Base-by-base conservation (phyloP, 2,329 filamentous ascomycete species). In the Fonsecaea nubica region DNA sequence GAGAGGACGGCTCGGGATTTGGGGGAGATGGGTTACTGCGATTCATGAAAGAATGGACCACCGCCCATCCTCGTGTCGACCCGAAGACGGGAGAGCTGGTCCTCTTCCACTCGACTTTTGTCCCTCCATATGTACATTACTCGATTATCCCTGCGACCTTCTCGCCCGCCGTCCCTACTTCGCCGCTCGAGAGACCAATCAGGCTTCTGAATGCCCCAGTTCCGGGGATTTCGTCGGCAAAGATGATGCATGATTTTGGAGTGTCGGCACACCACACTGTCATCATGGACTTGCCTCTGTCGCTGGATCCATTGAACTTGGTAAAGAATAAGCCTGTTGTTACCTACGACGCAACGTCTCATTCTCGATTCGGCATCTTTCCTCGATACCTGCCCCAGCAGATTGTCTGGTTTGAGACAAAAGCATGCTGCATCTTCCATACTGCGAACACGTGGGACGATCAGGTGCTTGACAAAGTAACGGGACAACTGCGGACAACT, bases 201-300 rank as follows among this genome's bases (percentile, higher is more conserved):
- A 76, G 72, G 58, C 71, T 80, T 56, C 77, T 90, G 63, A 86
- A 87, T 69, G 77, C 81, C 6, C 80, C 87, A 0, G 82, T 92
- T 0, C 84, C 87, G 0, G 88, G 89, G 0, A 81, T 91, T 32
- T 79, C 80, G 3, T 85, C 85, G 1, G 86, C 88, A 1, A 90
- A 89, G 74, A 89, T 92, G 84, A 92, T 92, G 88, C 90, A 92
- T 73, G 89, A 92, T 74, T 92, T 91, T 76, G 89, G 89, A 13
- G 89, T 89, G 1, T 90, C 89, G 1, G 81, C 78, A 4, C 76
- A 74, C 4, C 83, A 90, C 72, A 90, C 89, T 0, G 78, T 91
- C 42, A 90, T 92, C 63, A 83, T 92, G 77, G 89, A 92, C 72
- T 80, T 91, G 9, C 90, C 90, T 0, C 79, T 92, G 0, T 86